Percentiles rank a stretch among this genome's conserved stretches.
These are phyloP conservation scores for Blastobotrys capitulatus DNA, from an alignment of 1,139 yeast species.

Conservation along the genomic window DNA sequence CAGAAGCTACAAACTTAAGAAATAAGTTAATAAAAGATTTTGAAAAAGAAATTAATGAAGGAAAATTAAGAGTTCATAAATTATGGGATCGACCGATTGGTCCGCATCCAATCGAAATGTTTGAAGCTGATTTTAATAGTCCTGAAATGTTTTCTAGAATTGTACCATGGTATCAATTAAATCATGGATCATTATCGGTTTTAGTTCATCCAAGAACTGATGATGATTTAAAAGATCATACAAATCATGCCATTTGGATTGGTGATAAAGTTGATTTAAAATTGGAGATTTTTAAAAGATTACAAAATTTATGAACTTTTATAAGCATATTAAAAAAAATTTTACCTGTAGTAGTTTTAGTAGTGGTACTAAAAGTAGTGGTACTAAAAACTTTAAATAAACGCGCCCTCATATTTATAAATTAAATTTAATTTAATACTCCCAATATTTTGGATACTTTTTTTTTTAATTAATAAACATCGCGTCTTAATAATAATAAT, in stretches of 20 bases:
- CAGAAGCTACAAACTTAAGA: constrained; percentile 39
- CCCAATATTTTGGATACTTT: no score
- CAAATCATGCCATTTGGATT: constrained; percentile 49
- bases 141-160: constrained; percentile 33
- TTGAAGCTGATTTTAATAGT: constrained; percentile 36
- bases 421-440: no score
- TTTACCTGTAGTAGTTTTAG: background rate
- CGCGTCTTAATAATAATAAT: no score
- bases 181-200: constrained; percentile 49
- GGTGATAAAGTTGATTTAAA: constrained; percentile 37
- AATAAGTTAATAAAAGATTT: constrained; percentile 42
- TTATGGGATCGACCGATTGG: constrained; percentile 51
- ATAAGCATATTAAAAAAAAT: background rate
- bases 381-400: no score
- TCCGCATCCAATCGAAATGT: constrained; percentile 49
- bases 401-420: no score
- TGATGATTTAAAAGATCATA: constrained; percentile 43
- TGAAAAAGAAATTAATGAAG: constrained; percentile 41
- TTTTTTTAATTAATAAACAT: no score
- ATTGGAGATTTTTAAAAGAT: constrained; percentile 12
- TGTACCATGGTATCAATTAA: constrained; percentile 41
- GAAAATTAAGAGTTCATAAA: constrained; percentile 41
- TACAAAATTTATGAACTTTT: background rate
- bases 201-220: constrained; percentile 50
- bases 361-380: no score